Percentiles rank a stretch among this genome's conserved stretches.
Conservation (phyloP, 441 rosid species). For the Biscutella auriculata region DNA sequence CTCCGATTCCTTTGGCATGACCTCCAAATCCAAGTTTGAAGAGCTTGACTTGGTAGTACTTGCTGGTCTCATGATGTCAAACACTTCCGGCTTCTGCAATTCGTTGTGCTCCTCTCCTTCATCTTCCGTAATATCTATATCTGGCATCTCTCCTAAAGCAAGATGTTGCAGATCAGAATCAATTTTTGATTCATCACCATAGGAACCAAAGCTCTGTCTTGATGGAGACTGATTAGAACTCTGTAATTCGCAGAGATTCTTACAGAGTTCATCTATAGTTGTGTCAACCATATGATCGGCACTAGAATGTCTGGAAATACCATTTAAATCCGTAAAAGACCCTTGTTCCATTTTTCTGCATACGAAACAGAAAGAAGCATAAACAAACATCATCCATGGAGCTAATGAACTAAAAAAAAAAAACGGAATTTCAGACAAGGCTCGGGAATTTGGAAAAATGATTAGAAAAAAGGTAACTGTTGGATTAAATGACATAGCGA, state of each 20-base stretch:
- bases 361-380: neutral
- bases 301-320: constrained; percentile 12
- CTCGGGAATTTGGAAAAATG: neutral
- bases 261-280: constrained; percentile 52
- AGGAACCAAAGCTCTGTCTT: constrained; percentile 50
- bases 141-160: constrained; percentile 48
- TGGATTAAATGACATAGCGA: too few species aligned
- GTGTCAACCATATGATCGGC: constrained; percentile 25
- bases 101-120: constrained; percentile 40
- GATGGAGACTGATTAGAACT: constrained; percentile 64
- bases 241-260: constrained; percentile 55
- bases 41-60: constrained; percentile 26
- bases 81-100: constrained; percentile 32
- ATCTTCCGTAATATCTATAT: constrained; percentile 51
- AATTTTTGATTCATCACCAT: constrained; percentile 59
- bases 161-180: constrained; percentile 56
- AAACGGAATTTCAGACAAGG: neutral
- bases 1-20: constrained; percentile 19
- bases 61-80: neutral
- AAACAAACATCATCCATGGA: neutral
- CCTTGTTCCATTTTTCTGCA: constrained; percentile 13
- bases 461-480: neutral
- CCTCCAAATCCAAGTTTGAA: constrained; percentile 28
- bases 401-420: neutral
- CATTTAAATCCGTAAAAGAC: constrained; percentile 22